Conservation (phyloP, 768 basidiomycete species). For the Termitomyces sp. region DNA sequence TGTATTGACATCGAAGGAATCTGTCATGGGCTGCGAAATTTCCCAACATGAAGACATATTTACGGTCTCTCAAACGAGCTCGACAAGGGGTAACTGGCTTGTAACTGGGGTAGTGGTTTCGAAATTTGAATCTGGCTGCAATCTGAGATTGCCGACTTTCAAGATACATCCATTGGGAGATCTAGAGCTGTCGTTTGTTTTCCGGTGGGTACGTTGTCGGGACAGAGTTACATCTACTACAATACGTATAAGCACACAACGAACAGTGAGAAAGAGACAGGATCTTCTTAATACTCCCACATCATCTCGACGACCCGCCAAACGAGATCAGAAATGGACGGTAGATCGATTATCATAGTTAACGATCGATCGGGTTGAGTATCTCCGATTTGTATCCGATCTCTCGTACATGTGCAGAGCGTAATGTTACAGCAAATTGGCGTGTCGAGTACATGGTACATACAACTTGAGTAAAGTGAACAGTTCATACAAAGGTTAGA, state of each 20-base stretch:
- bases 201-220: background rate
- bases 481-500: background rate
- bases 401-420: background rate
- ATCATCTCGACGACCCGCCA: background rate
- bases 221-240: background rate
- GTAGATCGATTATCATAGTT: slow-evolving; percentile 13
- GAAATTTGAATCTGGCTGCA: background rate
- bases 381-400: slow-evolving; percentile 11
- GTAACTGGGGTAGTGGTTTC: too few relatives aligned
- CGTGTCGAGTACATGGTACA: background rate
- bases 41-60: background rate
- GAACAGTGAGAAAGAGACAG: background rate
- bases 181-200: background rate
- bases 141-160: slow-evolving; percentile 5
- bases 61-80: background rate
- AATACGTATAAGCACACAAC: background rate
- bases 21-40: background rate
- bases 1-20: background rate
- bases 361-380: slow-evolving; percentile 16
- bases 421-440: background rate
- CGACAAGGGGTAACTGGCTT: background rate
- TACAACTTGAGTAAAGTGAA: background rate
- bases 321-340: background rate
- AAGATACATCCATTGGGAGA: background rate
- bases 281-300: background rate